A percentile compares a stretch with the other conserved stretches of the same genome.
Conservation (phyloP, 2,329 filamentous ascomycete genomes). For the Exophiala bonariae region DNA sequence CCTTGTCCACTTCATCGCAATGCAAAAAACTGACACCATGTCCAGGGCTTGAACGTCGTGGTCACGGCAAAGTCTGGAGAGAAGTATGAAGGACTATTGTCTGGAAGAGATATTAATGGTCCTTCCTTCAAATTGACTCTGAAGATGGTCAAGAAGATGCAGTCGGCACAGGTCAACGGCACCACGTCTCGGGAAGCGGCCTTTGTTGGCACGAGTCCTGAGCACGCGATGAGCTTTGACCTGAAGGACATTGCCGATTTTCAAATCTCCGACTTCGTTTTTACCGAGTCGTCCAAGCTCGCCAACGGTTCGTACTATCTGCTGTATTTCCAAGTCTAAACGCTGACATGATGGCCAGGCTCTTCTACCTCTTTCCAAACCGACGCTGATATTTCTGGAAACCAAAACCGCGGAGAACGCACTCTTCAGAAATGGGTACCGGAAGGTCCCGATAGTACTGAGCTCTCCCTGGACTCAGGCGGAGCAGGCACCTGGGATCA, state of each 20-base stretch:
- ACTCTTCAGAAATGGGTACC: conserved; percentile 80
- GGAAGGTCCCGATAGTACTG: conserved; percentile 60
- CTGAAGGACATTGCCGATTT: conserved; percentile 61
- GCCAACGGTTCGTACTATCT: conserved; percentile 55
- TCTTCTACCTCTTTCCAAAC: conserved; percentile 73
- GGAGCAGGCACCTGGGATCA: conserved; percentile 75
- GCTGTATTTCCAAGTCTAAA: background rate
- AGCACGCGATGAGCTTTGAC: conserved; percentile 60
- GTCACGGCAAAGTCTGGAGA: conserved; percentile 63
- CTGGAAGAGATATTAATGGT: conserved; percentile 53
- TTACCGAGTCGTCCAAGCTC: conserved; percentile 52
- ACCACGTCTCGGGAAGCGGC: conserved; percentile 38
- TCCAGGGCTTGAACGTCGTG: conserved; percentile 55
- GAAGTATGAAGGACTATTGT: conserved; percentile 62
- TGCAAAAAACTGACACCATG: background rate
- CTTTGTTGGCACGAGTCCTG: conserved; percentile 44
- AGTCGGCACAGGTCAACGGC: conserved; percentile 43
- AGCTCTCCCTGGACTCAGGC: conserved; percentile 70
- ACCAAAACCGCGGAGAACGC: conserved; percentile 68
- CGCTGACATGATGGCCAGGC: conserved; percentile 48
- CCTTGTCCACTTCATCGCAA: background rate
- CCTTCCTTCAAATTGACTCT: conserved; percentile 57
- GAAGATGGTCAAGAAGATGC: conserved; percentile 64
- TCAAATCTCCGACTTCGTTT: conserved; percentile 53
- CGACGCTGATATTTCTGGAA: conserved; percentile 82